A percentile compares a stretch with the other conserved stretches of the same genome.
Evolutionary conservation across 495 filamentous ascomycete genomes (phyloP).

Genomic region (Annulohypoxylon bovei): DNA sequence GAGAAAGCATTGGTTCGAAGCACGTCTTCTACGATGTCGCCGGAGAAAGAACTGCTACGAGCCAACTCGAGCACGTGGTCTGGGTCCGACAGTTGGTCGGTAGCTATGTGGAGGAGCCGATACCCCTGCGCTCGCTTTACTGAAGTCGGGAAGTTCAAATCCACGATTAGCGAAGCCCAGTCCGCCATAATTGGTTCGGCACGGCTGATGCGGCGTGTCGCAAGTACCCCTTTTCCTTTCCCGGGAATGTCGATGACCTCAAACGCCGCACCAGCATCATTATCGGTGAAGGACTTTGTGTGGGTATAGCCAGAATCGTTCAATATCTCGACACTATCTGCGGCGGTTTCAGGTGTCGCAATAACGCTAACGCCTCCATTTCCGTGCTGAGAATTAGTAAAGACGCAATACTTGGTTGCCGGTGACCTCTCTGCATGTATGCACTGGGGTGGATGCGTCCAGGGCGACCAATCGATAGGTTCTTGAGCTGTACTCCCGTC

Average conservation of each 20-base stretch:
- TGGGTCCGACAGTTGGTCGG: constrained; percentile 48
- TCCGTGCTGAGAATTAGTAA: constrained; percentile 51
- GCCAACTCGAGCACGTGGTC: constrained; percentile 46
- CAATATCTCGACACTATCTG: constrained; percentile 39
- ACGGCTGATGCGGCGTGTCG: constrained; percentile 44
- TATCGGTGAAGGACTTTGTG: constrained; percentile 5
- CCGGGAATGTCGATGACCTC: constrained; percentile 49
- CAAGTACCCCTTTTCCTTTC: constrained; percentile 53
- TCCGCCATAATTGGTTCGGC: constrained; percentile 51
- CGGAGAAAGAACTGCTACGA: constrained; percentile 43
- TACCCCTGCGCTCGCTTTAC: constrained; percentile 46
- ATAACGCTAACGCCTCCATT: constrained; percentile 49
- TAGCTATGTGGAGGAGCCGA: constrained; percentile 46
- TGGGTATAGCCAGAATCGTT: constrained; percentile 39
- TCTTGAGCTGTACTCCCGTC: constrained; percentile 24
- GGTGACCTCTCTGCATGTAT: constrained; percentile 23
- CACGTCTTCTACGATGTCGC: constrained; percentile 52
- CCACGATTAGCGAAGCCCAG: constrained; percentile 50
- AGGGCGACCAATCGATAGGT: constrained; percentile 47
- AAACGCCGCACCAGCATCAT: constrained; percentile 28
- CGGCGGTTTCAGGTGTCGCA: constrained; percentile 49
- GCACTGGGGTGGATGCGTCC: constrained; percentile 51
- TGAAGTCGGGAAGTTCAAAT: constrained; percentile 46
- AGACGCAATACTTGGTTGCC: constrained; percentile 48
- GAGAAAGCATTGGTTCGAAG: constrained; percentile 55